Evolutionary conservation across 2,329 filamentous ascomycete species (phyloP), one percentile per base, ranked within the genome.

Genomic region (Aspergillus aculeatinus): DNA sequence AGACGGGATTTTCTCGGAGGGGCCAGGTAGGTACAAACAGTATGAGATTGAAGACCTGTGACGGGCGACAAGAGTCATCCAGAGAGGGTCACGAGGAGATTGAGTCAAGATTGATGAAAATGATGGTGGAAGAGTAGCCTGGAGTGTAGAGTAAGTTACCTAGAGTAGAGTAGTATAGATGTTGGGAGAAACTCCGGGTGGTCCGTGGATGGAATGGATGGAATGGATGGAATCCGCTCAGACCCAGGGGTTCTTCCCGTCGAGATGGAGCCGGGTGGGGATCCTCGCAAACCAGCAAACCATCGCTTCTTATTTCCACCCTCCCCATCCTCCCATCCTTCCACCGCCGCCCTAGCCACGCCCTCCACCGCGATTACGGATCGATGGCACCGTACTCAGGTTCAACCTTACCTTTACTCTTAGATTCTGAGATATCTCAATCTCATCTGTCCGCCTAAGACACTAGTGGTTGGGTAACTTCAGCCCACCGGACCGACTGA

Each of bases 1-100:
- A 39, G 49, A 61, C 48, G 49, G 53, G 39, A 44, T 44, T 58
- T 48, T 60, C 47, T 57, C 58, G 55, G 55, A 51, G 48, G 35
- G 29, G 19, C 21, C 31, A 58, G 52, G 57, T 44, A 58, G 52
- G 57, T 44, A 44, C 39, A 19, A 48, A 47, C 47, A 21, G 23
- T 49, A 48, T 54, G 44, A 23, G 31, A 44, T 49, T 49, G 56
- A 29, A 59, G 50, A 39, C 57, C 35, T 57, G 44, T 42, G 27
- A 59, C 21, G 31, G 21, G 25, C 14, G 51, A 11, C 16, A 19
- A 19, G 25, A 7, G 4, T n/a, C 2, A 48, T 39, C 19, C 10
- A 16, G 25, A 25, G 25, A 29, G 51, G 39, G 27, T 52, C 44
- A 53, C 51, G 48, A 51, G 48, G 21, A 47, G 48, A 54, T 27